Base-by-base conservation (phyloP, 176 grass and related monocot genomes). In the Avena insularis region DNA sequence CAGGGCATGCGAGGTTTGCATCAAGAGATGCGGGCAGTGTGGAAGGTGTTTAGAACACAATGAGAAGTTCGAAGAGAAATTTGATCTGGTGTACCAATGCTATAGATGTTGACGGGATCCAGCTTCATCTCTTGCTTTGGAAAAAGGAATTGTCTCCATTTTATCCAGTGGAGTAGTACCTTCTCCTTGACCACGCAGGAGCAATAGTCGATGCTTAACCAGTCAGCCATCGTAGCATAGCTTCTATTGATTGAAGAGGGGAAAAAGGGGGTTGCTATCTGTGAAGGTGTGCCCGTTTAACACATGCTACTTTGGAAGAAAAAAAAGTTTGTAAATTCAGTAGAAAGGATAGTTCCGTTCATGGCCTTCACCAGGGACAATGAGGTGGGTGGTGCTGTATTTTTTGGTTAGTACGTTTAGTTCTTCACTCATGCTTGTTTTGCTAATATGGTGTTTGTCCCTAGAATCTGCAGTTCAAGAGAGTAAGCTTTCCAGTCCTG, bases 1-100 rank as follows among this genome's bases (percentile, higher is more conserved):
- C 59, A 86, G 91, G 82, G 97, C 88, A 20, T 99, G 97, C 73
- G 73, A 87, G 79, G 62, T 91, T 54, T 99, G 97, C 61, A 96
- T 99, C 63, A 12, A 21, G 15, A 93, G 97, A 74, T 99, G 97
- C 84, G 8, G 87, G 23, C 62, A 36, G 1, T 99, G 97, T 80
- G 97, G 97, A 59, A 89, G 75, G 90, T 99, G 97, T 74, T 81
- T 97, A 56, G 67, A 82, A 56, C 75, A 29, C 16, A 89, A 89
- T 56, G 48, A 71, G 35, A 82, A 75, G 27, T 99, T 87, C 43
- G 57, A 79, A 1, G 97, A 99, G 89, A 94, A 94, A 48, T 97
- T 99, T 90, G 80, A 38, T 64, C 61, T 99, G 25, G 87, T 90
- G 15, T 79, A 57, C 57, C 59, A 89, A 29, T 99, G 97, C 81